Percentiles rank a stretch among this genome's conserved stretches.
Evolutionary conservation across 306 rosid species (phyloP).

Genomic region (Malus orientalis): DNA sequence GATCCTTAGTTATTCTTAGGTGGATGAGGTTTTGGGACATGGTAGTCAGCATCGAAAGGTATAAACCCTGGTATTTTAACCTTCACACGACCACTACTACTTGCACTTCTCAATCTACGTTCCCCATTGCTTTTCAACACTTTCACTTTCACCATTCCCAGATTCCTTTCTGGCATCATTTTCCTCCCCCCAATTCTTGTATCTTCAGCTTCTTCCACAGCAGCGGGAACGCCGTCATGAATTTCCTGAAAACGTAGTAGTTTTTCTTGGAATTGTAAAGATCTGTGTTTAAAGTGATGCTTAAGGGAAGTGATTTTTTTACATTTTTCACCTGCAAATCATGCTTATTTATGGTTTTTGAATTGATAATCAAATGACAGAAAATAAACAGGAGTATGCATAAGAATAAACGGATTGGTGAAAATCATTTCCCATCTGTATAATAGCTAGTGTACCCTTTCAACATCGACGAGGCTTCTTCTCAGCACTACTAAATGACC

Average conservation of each 20-base stretch:
- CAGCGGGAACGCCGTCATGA: conserved; percentile 9
- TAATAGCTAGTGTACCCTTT: conserved; percentile 18
- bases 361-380: no score
- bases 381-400: neutral
- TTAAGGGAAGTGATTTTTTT: no score
- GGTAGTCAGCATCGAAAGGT: conserved; percentile 48
- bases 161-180: conserved; percentile 10
- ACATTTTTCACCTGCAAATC: no score
- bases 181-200: conserved; percentile 18
- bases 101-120: neutral
- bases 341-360: neutral
- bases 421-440: no score
- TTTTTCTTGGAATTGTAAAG: neutral
- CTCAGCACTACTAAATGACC: neutral
- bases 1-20: conserved; percentile 47
- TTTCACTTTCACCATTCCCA: neutral
- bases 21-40: conserved; percentile 56
- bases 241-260: conserved; percentile 3
- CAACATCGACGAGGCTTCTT: conserved; percentile 5
- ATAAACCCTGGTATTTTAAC: conserved; percentile 26
- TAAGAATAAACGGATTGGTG: no score
- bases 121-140: neutral
- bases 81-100: conserved; percentile 1
- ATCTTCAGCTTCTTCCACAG: neutral
- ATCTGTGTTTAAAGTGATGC: neutral